These are phyloP conservation scores for Phytophthora pistaciae DNA, from an alignment of 352 stramenopile genomes.

Conservation along the genomic window DNA sequence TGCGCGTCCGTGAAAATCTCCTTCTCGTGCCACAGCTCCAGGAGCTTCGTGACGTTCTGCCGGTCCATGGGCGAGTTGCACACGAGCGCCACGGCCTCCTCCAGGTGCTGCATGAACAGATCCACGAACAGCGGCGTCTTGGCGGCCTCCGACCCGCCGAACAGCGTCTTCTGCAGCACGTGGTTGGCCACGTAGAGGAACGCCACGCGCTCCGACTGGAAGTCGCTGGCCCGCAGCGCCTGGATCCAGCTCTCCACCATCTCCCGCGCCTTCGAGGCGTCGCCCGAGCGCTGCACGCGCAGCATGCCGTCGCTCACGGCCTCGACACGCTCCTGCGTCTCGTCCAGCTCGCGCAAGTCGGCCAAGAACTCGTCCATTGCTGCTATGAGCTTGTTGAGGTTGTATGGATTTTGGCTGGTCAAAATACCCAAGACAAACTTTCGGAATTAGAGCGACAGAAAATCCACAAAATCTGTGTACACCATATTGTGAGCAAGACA, in stretches of 20 bases:
- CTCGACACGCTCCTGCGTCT: constrained; percentile 86
- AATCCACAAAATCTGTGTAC: background rate
- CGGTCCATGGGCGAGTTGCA: constrained; percentile 88
- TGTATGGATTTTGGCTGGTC: constrained; percentile 16
- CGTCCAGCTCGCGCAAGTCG: constrained; percentile 81
- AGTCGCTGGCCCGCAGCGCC: constrained; percentile 73
- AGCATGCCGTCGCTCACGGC: constrained; percentile 83
- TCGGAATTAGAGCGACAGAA: constrained; percentile 9
- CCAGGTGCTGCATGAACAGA: constrained; percentile 53
- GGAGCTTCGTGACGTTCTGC: constrained; percentile 73
- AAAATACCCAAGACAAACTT: background rate
- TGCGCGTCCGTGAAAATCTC: constrained; percentile 58
- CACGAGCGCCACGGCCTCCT: constrained; percentile 83
- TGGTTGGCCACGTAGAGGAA: constrained; percentile 90
- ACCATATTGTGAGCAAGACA: background rate
- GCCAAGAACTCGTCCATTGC: constrained; percentile 81
- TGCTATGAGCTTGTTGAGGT: background rate
- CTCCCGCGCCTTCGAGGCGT: constrained; percentile 37
- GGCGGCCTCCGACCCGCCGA: constrained; percentile 31
- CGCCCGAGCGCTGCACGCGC: constrained; percentile 45
- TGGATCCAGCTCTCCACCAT: constrained; percentile 80
- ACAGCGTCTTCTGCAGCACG: constrained; percentile 80
- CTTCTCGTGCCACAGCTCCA: constrained; percentile 87
- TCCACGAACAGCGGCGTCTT: constrained; percentile 39
- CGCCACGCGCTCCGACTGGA: constrained; percentile 82